Conservation (phyloP, 2,329 filamentous ascomycete genomes). For the Emmonsia crescens region DNA sequence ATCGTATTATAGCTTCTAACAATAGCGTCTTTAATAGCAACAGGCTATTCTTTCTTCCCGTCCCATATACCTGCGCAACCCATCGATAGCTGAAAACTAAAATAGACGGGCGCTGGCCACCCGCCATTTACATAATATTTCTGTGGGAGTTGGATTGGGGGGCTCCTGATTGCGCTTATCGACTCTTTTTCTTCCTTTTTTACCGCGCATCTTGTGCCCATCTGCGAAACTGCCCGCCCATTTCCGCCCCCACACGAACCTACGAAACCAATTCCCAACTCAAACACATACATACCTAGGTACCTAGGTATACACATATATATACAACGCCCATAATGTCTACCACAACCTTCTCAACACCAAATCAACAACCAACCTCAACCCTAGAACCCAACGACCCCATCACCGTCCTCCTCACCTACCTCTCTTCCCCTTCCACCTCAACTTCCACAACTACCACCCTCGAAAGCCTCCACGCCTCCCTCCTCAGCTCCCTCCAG, state of each 20-base stretch:
- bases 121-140: not conserved
- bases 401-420: constrained; percentile 18
- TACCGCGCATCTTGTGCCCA: not conserved
- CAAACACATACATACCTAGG: not conserved
- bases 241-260: not conserved
- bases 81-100: not conserved
- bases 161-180: not conserved
- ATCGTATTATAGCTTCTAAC: not conserved
- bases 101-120: not conserved
- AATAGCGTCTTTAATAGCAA: not conserved
- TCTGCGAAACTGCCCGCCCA: not conserved
- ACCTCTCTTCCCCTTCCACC: constrained; percentile 30
- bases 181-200: not conserved
- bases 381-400: constrained; percentile 10
- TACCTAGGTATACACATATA: not conserved
- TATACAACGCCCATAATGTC: not conserved
- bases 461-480: constrained; percentile 45
- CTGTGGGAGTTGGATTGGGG: not conserved
- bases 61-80: not conserved
- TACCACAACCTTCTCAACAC: not conserved
- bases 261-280: not conserved
- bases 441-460: constrained; percentile 35
- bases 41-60: not conserved
- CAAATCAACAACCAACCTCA: constrained; percentile 8
- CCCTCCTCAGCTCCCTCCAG: constrained; percentile 45